Base-by-base conservation (phyloP, 225 moss, liverwort and hornwort species). In the Polytrichum formosum region DNA sequence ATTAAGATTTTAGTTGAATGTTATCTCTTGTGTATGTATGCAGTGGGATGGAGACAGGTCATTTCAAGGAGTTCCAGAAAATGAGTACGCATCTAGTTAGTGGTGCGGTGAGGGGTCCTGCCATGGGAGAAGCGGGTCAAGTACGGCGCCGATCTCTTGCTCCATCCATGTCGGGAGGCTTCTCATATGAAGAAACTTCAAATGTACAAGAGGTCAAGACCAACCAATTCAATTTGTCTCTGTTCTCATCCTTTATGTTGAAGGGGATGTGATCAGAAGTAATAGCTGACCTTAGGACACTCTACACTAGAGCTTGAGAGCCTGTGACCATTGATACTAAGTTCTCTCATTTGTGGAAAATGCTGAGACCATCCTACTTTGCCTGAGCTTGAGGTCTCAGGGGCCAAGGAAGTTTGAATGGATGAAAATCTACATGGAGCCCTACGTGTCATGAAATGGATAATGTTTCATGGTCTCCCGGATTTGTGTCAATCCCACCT, bases 161-260 rank as follows among this genome's bases (percentile, higher is more conserved):
- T 16, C 71, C 60, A 23, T 61, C 71, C 21, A 31, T 71, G 61
- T 61, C 71, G 7, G 62, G 71, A 62, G 23, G 71, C 29, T 71
- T 61, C 16, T 61, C n/a, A 21, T 71, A 46, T 23, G 20, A 71
- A 25, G 60, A 63, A 62, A 33, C 61, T 8, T 71, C 71, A 6
- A 60, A 71, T 53, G 46, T 71, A 16, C 71, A 71, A 71, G 71
- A 71, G 71, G 71, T 71, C 56, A 31, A 27, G 28, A 29, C 58
- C 23, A 20, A 22, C 21, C 58, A 58, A 58, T 58, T n/a, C 31
- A 66, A 31, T 7, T 19, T 33, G 33, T 20, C 1, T 66, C 37
- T n/a, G 1, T 21, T 66, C 66, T 10, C 7, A 21, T 33, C 33
- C 33, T 66, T 7, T 30, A 33, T 35, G 46, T 35, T 10, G 6